Conservation (phyloP, 331 rosid species). For the Erythrophleum ivorense region DNA sequence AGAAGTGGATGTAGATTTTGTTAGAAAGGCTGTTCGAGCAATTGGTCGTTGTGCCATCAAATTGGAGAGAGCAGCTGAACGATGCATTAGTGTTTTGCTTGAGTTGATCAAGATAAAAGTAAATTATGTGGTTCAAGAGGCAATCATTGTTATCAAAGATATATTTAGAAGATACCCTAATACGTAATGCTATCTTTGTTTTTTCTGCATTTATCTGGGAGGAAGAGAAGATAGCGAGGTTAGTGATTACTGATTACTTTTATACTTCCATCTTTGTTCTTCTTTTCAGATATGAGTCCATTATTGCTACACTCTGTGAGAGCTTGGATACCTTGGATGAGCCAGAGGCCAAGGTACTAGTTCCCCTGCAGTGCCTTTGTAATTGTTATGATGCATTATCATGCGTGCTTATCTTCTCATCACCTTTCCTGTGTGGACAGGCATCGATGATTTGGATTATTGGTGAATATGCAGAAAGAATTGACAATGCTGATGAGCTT, state of each 20-base stretch:
- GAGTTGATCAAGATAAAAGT: slow-evolving; percentile 99
- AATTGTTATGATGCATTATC: slow-evolving; percentile 30
- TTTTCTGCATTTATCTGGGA: background rate
- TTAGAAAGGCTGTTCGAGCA: slow-evolving; percentile 98
- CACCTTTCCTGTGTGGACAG: slow-evolving; percentile 45
- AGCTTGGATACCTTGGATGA: slow-evolving; percentile 97
- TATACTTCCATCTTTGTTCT: slow-evolving; percentile 35
- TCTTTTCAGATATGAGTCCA: slow-evolving; percentile 85
- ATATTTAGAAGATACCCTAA: slow-evolving; percentile 99
- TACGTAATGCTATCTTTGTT: slow-evolving; percentile 65
- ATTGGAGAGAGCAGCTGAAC: slow-evolving; percentile 98
- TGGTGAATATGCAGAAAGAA: slow-evolving; percentile 99
- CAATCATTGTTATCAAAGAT: slow-evolving; percentile 98
- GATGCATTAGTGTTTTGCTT: slow-evolving; percentile 98
- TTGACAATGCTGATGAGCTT: slow-evolving; percentile 99
- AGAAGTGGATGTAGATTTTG: slow-evolving; percentile 99
- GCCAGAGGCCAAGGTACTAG: slow-evolving; percentile 97
- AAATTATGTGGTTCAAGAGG: slow-evolving; percentile 98
- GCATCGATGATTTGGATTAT: slow-evolving; percentile 99
- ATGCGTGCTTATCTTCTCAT: slow-evolving; percentile 34
- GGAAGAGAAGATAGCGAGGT: background rate
- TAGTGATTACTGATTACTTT: slow-evolving; percentile 30
- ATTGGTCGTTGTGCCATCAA: slow-evolving; percentile 99
- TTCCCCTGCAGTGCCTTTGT: slow-evolving; percentile 25
- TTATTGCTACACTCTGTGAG: slow-evolving; percentile 98